Conservation (phyloP, 805 yeast genomes). For the Starmerella powellii region DNA sequence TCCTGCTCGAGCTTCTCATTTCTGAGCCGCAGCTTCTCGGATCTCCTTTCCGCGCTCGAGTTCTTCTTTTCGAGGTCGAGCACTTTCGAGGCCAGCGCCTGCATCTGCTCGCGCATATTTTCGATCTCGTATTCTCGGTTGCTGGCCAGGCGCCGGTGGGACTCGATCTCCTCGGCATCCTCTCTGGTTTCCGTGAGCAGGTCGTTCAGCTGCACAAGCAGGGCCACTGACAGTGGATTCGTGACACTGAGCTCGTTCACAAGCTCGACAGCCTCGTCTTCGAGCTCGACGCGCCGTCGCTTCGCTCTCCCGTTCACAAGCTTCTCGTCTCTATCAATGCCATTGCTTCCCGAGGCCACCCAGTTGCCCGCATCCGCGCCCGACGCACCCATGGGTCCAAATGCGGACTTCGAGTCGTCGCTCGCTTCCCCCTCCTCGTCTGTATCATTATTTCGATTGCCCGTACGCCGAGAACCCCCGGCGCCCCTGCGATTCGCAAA, state of each 20-base stretch:
- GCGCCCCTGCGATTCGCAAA: conserved; percentile 8
- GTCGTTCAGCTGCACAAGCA: conserved; percentile 12
- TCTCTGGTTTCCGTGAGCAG: conserved; percentile 36
- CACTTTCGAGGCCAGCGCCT: conserved; percentile 38
- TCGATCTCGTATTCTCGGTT: conserved; percentile 36
- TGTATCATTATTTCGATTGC: conserved; percentile 4
- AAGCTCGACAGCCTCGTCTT: conserved; percentile 4
- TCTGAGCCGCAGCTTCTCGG: conserved; percentile 22
- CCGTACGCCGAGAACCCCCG: neutral
- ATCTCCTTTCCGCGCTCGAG: conserved; percentile 21
- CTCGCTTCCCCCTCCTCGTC: conserved; percentile 16
- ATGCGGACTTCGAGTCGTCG: conserved; percentile 1
- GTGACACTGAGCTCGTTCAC: conserved; percentile 3
- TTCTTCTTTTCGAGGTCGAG: conserved; percentile 27
- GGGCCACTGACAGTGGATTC: conserved; percentile 6
- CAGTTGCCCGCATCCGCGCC: conserved; percentile 1
- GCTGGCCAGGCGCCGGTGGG: conserved; percentile 33
- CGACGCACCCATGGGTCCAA: neutral
- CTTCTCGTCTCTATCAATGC: neutral
- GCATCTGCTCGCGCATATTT: conserved; percentile 36
- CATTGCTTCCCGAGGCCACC: neutral
- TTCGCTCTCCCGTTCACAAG: neutral
- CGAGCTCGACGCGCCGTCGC: conserved; percentile 13
- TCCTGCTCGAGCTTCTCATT: conserved; percentile 23
- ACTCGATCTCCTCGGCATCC: conserved; percentile 35